phyloP scores from a whole-genome alignment of 306 rosid species.

The Lathyrus oleraceus region DNA sequence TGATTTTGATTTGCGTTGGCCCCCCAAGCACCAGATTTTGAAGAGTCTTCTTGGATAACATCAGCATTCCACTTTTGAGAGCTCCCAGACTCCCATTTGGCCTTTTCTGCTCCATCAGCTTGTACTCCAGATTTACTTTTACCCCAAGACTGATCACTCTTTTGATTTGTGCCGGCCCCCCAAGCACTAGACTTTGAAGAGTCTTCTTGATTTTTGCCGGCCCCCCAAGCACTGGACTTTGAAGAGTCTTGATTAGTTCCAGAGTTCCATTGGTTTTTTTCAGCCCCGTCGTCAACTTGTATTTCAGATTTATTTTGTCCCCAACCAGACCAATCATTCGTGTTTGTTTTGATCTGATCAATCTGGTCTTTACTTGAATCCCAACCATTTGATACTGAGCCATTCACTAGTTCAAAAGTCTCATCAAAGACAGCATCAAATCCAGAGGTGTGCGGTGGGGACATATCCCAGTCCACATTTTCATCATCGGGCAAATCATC shows the following conservation, averaged over 20 bases:
- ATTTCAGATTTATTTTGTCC: conserved; percentile 24
- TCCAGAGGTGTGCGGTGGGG: conserved; percentile 60
- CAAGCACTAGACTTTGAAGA: neutral
- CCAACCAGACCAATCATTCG: conserved; percentile 32
- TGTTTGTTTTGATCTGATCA: conserved; percentile 1
- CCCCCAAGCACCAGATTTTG: conserved; percentile 6
- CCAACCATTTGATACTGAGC: conserved; percentile 36
- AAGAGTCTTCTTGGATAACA: conserved; percentile 23
- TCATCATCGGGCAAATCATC: conserved; percentile 71
- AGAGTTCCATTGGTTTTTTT: conserved; percentile 8
- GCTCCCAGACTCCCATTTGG: conserved; percentile 12
- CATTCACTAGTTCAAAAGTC: conserved; percentile 41
- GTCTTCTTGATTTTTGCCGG: neutral
- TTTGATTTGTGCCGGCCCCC: neutral
- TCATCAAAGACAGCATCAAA: conserved; percentile 79
- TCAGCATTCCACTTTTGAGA: conserved; percentile 11
- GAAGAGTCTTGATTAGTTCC: neutral
- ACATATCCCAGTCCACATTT: conserved; percentile 45
- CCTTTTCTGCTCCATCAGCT: neutral
- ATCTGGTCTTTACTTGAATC: conserved; percentile 1
- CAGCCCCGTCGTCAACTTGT: conserved; percentile 23
- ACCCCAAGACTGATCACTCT: conserved; percentile 3
- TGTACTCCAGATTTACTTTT: neutral
- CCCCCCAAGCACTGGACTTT: neutral
- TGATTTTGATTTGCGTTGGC: neutral